A percentile compares a stretch with the other conserved stretches of the same genome.
These are phyloP conservation scores for Angomonas ambiguus DNA, from an alignment of 208 protist genomes.

Conservation along the genomic window DNA sequence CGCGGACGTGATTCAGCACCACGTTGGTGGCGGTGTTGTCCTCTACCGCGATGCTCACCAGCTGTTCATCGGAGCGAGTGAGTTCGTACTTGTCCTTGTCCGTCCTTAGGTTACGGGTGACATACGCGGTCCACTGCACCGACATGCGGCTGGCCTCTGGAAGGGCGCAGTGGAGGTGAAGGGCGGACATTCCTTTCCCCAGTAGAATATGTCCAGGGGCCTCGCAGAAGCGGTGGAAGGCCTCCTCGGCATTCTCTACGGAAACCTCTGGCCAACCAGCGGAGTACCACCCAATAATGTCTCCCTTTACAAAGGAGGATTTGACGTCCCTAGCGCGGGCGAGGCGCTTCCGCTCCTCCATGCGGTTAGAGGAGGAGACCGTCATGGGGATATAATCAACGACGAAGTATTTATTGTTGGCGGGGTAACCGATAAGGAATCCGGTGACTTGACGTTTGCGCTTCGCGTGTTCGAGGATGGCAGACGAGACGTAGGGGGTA, in stretches of 20 bases:
- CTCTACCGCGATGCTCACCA: slow-evolving; percentile 22
- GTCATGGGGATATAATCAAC: slow-evolving; percentile 74
- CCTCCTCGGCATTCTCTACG: slow-evolving; percentile 18
- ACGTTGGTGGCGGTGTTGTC: slow-evolving; percentile 52
- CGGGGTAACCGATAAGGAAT: slow-evolving; percentile 56
- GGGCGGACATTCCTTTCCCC: slow-evolving; percentile 16
- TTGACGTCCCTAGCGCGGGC: slow-evolving; percentile 15
- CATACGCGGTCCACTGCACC: slow-evolving; percentile 31
- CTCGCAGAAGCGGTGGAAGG: slow-evolving; percentile 56
- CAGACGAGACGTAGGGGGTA: slow-evolving; percentile 64
- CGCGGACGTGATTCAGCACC: slow-evolving; percentile 49
- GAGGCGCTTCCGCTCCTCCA: slow-evolving; percentile 21
- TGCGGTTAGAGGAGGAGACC: slow-evolving; percentile 33
- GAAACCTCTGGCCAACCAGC: slow-evolving; percentile 25
- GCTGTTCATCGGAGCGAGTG: background rate
- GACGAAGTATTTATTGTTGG: slow-evolving; percentile 39
- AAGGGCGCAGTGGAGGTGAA: slow-evolving; percentile 54
- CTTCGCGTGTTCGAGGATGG: slow-evolving; percentile 85
- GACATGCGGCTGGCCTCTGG: slow-evolving; percentile 22
- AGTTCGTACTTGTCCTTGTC: background rate
- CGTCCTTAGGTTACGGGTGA: slow-evolving; percentile 27
- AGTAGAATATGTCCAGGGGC: slow-evolving; percentile 38
- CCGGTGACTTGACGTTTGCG: slow-evolving; percentile 55
- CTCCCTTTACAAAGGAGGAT: slow-evolving; percentile 40
- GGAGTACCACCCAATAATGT: slow-evolving; percentile 74